Evolutionary conservation across 2,329 filamentous ascomycete genomes (phyloP).

Genomic region (Neonectria hederae): DNA sequence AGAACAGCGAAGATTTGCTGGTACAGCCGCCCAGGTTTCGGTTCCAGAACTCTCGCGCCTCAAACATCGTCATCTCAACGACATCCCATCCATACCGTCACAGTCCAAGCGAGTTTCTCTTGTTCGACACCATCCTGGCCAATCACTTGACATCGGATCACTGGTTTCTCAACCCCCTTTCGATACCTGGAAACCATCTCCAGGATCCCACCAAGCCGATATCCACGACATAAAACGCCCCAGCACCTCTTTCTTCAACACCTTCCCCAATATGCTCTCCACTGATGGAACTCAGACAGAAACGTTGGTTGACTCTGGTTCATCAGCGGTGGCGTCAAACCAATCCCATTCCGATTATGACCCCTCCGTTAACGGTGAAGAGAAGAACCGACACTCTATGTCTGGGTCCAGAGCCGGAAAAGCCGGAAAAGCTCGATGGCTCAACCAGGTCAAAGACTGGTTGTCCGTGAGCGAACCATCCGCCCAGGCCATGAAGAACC

Average conservation of each 20-base stretch:
- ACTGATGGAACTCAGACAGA: conserved; percentile 15
- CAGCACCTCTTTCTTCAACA: not conserved
- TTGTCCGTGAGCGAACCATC: conserved; percentile 60
- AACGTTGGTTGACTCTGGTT: conserved; percentile 16
- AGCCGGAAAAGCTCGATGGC: conserved; percentile 48
- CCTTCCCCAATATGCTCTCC: conserved; percentile 21
- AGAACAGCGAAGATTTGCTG: not conserved
- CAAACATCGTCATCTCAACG: conserved; percentile 5
- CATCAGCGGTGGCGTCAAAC: conserved; percentile 27
- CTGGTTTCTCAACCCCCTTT: not conserved
- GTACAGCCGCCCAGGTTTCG: not conserved
- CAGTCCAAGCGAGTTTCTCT: conserved; percentile 2
- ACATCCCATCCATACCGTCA: conserved; percentile 3
- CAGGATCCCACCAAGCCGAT: not conserved
- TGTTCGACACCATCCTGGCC: not conserved
- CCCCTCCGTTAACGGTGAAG: conserved; percentile 33
- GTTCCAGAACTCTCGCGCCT: not conserved
- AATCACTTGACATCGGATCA: not conserved
- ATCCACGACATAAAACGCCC: not conserved
- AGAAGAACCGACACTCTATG: conserved; percentile 25
- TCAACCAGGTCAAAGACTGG: conserved; percentile 59
- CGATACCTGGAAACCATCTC: not conserved
- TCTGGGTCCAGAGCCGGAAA: conserved; percentile 33
- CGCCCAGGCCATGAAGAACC: conserved; percentile 57
- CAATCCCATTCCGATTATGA: conserved; percentile 39